phyloP scores from a whole-genome alignment of 805 yeast genomes.

The Starmera dryadoides region DNA sequence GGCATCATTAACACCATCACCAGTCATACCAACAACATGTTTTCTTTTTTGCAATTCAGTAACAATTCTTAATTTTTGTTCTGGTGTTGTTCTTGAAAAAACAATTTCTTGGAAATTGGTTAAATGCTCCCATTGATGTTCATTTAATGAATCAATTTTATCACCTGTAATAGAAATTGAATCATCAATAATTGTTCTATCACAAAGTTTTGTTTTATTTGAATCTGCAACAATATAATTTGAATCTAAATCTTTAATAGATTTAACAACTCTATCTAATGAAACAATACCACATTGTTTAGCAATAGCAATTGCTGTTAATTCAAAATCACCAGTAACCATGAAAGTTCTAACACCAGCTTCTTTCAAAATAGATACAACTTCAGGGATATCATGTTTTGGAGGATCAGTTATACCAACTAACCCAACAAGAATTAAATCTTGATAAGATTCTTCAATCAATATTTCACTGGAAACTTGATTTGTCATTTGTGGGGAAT shows the following conservation, averaged over 20 bases:
- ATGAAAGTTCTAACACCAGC: constrained; percentile 36
- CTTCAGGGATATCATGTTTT: constrained; percentile 27
- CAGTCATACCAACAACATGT: constrained; percentile 87
- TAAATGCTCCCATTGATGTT: constrained; percentile 35
- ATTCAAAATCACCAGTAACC: constrained; percentile 48
- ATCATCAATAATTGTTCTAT: constrained; percentile 13
- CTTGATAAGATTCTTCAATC: constrained; percentile 7
- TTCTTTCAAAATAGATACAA: constrained; percentile 23
- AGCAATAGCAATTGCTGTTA: constrained; percentile 45
- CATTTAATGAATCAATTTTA: constrained; percentile 24
- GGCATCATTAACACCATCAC: constrained; percentile 87
- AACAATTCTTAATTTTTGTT: constrained; percentile 43
- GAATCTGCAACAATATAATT: constrained; percentile 4
- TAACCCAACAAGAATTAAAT: constrained; percentile 28
- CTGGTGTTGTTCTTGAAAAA: constrained; percentile 30
- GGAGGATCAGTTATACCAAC: constrained; percentile 39
- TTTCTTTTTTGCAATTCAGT: constrained; percentile 50
- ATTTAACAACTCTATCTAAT: constrained; percentile 12
- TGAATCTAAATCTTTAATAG: constrained; percentile 13
- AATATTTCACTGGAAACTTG: constrained; percentile 7
- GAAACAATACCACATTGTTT: constrained; percentile 31
- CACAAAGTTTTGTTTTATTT: constrained; percentile 4
- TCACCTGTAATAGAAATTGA: constrained; percentile 28
- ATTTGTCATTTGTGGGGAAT: constrained; percentile 5
- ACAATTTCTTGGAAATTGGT: constrained; percentile 33